Base-by-base conservation (phyloP, 2,329 filamentous ascomycete genomes). In the Blastomyces gilchristii region DNA sequence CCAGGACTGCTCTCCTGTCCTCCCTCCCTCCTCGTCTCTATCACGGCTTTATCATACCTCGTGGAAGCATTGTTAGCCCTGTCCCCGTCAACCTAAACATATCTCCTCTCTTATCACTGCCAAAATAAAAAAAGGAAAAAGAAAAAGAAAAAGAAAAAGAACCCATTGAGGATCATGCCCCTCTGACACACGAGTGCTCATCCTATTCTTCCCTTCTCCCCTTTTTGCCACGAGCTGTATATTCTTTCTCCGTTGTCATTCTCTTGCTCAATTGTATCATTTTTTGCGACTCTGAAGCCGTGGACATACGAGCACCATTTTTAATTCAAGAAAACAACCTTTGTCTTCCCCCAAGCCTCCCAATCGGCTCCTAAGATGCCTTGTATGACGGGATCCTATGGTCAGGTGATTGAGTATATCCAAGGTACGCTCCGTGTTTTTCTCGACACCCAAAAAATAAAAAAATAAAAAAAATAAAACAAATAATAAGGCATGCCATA, bases 341-440 rank as follows among this genome's bases (percentile, higher is more conserved):
- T 28, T 12, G 28, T 50, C 22, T 5, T 25, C 53, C 16, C 16
- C 18, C 6, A 25, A 58, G 37, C 39, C 39, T 28, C 2, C 6
- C 18, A 34, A 12, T 25, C 57, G 14, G 9, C 57, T 63, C 69
- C 65, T 72, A 84, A 76, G 69, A 78, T 77, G 74, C 77, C 75
- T 70, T 76, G 73, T 69, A 77, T 79, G 70, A 78, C 80, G 59
- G 78, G 83, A 74, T 89, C 86, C 77, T 85, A 90, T 79, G 91
- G 90, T 66, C 90, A 96, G 80, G 86, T 96, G 70, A 92, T 97
- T 74, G 92, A 97, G 81, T 97, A 96, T 77, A 96, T 97, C 71
- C 89, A 91, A 81, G 90, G 91, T 96, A 82, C 71, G 85, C 79
- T 18, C 62, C 64, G n/a, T 63, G 62, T 64, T 60, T 68, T 3